These are phyloP conservation scores for Russula sp. DNA, from an alignment of 768 basidiomycete genomes.

Conservation along the genomic window DNA sequence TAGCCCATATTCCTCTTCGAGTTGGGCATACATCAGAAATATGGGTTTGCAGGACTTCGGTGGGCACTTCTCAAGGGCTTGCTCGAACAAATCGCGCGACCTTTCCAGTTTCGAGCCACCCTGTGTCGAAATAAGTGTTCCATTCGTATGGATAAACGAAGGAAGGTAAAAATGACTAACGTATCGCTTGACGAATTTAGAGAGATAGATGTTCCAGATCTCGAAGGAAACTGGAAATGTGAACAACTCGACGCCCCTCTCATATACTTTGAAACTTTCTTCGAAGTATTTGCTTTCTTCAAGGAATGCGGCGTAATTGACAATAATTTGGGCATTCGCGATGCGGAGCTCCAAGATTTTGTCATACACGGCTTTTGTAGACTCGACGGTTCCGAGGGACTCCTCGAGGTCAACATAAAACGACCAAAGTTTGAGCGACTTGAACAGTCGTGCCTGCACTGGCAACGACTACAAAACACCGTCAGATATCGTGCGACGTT, in stretches of 20 bases:
- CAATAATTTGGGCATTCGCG: slow-evolving; percentile 94
- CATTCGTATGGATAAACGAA: neutral
- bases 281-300: slow-evolving; percentile 99
- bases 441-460: slow-evolving; percentile 88
- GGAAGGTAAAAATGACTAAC: slow-evolving; percentile 39
- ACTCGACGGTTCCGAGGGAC: slow-evolving; percentile 90
- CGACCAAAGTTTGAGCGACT: slow-evolving; percentile 97
- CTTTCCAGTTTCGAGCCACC: slow-evolving; percentile 92
- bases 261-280: slow-evolving; percentile 98
- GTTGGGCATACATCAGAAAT: slow-evolving; percentile 91
- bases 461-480: slow-evolving; percentile 52
- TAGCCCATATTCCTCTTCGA: slow-evolving; percentile 92
- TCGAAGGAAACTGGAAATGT: slow-evolving; percentile 98
- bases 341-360: slow-evolving; percentile 94
- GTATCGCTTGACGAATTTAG: slow-evolving; percentile 95
- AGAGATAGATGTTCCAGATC: slow-evolving; percentile 97
- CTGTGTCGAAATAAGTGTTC: slow-evolving; percentile 32
- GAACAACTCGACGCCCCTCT: slow-evolving; percentile 94
- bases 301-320: slow-evolving; percentile 95
- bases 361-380: slow-evolving; percentile 89
- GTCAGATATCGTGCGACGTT: slow-evolving; percentile 16
- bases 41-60: slow-evolving; percentile 90
- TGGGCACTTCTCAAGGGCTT: slow-evolving; percentile 94
- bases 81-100: slow-evolving; percentile 95
- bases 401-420: slow-evolving; percentile 98